phyloP scores from a whole-genome alignment of 495 filamentous ascomycete genomes.

The Podospora bellae-mahoneyi region DNA sequence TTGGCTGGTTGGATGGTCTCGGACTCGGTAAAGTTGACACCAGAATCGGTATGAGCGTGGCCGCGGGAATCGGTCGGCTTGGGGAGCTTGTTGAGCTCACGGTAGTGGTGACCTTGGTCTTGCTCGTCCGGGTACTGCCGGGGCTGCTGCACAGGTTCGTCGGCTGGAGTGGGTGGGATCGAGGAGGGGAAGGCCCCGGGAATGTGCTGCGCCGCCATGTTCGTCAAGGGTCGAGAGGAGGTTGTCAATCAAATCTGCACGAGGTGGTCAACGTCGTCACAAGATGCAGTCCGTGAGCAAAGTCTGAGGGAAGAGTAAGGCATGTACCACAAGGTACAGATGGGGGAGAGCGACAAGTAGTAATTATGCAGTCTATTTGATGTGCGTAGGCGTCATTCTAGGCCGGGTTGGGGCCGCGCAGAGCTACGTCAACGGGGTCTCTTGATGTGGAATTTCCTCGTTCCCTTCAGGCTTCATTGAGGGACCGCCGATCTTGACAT shows the following conservation, averaged over 20 bases:
- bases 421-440: conserved; percentile 1
- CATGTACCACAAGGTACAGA: not conserved
- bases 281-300: not conserved
- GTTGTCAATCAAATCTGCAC: not conserved
- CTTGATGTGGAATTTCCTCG: conserved; percentile 7
- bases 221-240: no score
- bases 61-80: conserved; percentile 31
- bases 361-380: not conserved
- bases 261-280: not conserved
- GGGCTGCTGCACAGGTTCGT: conserved; percentile 12
- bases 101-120: not conserved
- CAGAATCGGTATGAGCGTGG: conserved; percentile 35
- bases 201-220: not conserved
- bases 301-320: not conserved
- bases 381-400: not conserved
- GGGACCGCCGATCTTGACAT: conserved; percentile 15
- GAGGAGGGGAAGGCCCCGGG: conserved; percentile 19
- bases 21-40: conserved; percentile 26
- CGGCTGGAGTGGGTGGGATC: conserved; percentile 12
- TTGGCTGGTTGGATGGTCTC: conserved; percentile 5
- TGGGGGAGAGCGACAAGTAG: not conserved
- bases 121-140: not conserved
- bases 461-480: not conserved
- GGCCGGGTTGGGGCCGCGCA: not conserved
- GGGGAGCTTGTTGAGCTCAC: conserved; percentile 34